Percentiles rank a stretch among this genome's conserved stretches.
Evolutionary conservation across 306 rosid species (phyloP).

Genomic region (Lathyrus aphaca): DNA sequence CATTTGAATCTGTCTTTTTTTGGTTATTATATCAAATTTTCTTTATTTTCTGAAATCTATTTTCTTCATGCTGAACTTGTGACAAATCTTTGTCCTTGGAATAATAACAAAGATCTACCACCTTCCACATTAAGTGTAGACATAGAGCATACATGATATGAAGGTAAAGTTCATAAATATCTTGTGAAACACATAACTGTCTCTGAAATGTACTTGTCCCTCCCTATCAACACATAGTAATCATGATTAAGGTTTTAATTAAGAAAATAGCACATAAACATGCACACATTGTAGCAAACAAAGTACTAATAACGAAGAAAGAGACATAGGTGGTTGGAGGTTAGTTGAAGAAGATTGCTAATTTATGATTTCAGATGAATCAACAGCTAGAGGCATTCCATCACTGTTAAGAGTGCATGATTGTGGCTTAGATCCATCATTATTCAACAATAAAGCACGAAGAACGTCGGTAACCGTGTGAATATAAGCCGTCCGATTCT

Average conservation of each 20-base stretch:
- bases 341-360: slow-evolving; percentile 52
- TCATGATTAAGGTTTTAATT: slow-evolving; percentile 2
- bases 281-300: slow-evolving; percentile 46
- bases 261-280: slow-evolving; percentile 35
- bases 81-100: slow-evolving; percentile 32
- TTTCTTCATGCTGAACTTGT: slow-evolving; percentile 28
- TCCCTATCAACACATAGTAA: no score
- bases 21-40: neutral
- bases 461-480: slow-evolving; percentile 71
- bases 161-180: slow-evolving; percentile 42
- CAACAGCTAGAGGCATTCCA: slow-evolving; percentile 98
- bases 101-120: slow-evolving; percentile 16
- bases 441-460: slow-evolving; percentile 75
- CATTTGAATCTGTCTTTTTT: neutral
- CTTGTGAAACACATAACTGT: slow-evolving; percentile 56
- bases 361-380: slow-evolving; percentile 67
- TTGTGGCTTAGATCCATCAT: slow-evolving; percentile 62
- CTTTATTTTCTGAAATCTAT: neutral
- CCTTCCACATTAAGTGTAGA: slow-evolving; percentile 30
- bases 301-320: slow-evolving; percentile 46
- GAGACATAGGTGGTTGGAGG: slow-evolving; percentile 44
- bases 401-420: slow-evolving; percentile 87
- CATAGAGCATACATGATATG: slow-evolving; percentile 33
- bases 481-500: slow-evolving; percentile 77
- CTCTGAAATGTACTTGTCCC: neutral